Base-by-base conservation (phyloP, 148 eudicot species). In the Vaccinium corymbosum region DNA sequence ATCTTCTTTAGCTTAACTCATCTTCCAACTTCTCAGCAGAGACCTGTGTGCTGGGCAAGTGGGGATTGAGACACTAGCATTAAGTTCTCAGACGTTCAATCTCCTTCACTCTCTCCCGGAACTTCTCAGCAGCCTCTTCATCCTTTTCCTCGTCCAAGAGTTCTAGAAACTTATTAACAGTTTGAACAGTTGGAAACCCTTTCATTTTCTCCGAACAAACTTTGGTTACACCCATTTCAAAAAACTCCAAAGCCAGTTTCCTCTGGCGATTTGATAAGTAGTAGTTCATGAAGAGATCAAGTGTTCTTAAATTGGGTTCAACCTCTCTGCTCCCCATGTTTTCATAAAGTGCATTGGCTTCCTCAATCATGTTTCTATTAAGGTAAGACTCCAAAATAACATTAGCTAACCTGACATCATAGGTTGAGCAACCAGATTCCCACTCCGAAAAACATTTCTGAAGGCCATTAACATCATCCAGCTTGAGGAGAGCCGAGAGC, bases 341-440 rank as follows among this genome's bases (percentile, higher is more conserved):
- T 59, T 92, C 88, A 56, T 84, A 85, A 22, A 90, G 80, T 38
- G 17, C 17, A 59, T 72, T 81, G 6, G 91, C 91, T 82, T 92
- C 85, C 64, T 87, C 84, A 19, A 89, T 86, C 94, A 92, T 90
- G 61, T 85, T 72, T 59, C 87, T 87, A 5, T 78, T 74, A 51
- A 89, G 86, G 87, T 92, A 90, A 76, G 90, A 84, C 57, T 89
- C 90, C 46, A 92, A 32, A 52, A 92, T 48, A 66, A 92, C 90
- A 87, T 90, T 92, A 20, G 85, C 48, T 46, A 90, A 25, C 84
- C 92, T 85, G 83, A 82, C 86, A 79, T 90, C 94, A 52, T 86
- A 90, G 49, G 2, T 48, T 46, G 82, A 42, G 84, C 88, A 87
- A 80, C 76, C 79, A 15, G 89, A 82, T 85, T 90, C 93, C 94